phyloP scores from a whole-genome alignment of 257 asterid genomes.

The Solanum acaule region DNA sequence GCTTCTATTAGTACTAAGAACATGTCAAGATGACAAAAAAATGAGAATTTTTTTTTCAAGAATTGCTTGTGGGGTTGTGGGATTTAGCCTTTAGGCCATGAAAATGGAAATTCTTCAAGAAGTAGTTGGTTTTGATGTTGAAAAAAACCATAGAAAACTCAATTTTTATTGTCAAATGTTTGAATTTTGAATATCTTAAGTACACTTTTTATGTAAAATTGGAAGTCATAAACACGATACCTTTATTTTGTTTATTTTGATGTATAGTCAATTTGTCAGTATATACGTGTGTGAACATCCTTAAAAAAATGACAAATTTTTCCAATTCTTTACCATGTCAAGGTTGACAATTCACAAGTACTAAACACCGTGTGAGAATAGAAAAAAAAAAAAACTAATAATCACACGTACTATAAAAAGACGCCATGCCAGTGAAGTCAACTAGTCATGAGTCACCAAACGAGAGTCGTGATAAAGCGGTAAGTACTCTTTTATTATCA shows the following conservation, averaged over 20 bases:
- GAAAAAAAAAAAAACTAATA: neutral
- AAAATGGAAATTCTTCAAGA: neutral
- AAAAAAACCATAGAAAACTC: neutral
- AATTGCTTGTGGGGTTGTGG: neutral
- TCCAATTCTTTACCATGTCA: neutral
- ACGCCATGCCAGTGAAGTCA: neutral
- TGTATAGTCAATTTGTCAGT: neutral
- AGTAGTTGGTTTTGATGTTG: neutral
- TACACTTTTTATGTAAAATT: neutral
- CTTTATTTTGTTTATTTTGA: no score
- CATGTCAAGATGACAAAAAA: neutral
- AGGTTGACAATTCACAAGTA: neutral
- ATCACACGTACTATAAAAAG: neutral
- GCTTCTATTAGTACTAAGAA: neutral
- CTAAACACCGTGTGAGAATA: neutral
- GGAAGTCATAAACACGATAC: neutral
- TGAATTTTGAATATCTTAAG: neutral
- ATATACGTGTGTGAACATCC: neutral
- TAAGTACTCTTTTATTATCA: neutral
- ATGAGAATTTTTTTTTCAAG: neutral
- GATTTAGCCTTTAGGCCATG: neutral
- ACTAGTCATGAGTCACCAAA: neutral
- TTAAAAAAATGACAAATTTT: neutral
- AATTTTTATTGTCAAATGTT: neutral
- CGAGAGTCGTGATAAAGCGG: accelerated